Evolutionary conservation across 108 stramenopile species (phyloP), one percentile per base, ranked within the genome.

Genomic region (Aurantiochytrium sp.): DNA sequence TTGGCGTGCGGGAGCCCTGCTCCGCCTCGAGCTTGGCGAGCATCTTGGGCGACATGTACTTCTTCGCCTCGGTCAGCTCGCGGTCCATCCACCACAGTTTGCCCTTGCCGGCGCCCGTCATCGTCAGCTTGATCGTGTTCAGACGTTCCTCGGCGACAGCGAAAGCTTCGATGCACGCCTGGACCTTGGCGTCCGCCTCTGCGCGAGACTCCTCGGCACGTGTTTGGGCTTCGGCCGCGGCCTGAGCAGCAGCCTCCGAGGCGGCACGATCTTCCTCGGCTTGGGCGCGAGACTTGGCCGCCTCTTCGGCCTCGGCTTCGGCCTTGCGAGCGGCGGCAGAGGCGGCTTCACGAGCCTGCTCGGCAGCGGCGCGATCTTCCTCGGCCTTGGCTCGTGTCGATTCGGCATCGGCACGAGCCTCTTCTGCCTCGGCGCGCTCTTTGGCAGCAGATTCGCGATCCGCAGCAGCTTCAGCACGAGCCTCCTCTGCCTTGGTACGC

Each of bases 71-170:
- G 44, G 69, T 87, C 28, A 90, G 47, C 69, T 90, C 90, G 49
- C 88, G 60, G 44, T 90, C 90, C 43, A 90, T 35, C 55, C 55
- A 88, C 90, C 90, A 90, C 59, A 90, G 49, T 35, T 60, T 90
- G 88, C 90, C 90, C 44, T 72, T 60, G 10, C 60, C 90, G 58
- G 14, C n/a, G 25, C 90, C 90, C 28, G 59, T 59, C 60, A 72
- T 89, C 23, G 49, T 72, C 47, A 14, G 6, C 89, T 89, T 89
- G 57, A 89, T 83, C 18, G 19, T 83, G 1, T 83, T 23, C 49
- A 83, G 51, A 45, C 76, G 76, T 18, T 83, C 76, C 51, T 83
- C 49, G 10, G 76, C 76, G n/a, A n/a, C 51, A 14, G 44, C 14
- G 4, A 83, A 83, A 6, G 51, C 58, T 28, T 58, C 87, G 23